phyloP scores from a whole-genome alignment of 208 protist species.

The Wallacemonas collosoma region DNA sequence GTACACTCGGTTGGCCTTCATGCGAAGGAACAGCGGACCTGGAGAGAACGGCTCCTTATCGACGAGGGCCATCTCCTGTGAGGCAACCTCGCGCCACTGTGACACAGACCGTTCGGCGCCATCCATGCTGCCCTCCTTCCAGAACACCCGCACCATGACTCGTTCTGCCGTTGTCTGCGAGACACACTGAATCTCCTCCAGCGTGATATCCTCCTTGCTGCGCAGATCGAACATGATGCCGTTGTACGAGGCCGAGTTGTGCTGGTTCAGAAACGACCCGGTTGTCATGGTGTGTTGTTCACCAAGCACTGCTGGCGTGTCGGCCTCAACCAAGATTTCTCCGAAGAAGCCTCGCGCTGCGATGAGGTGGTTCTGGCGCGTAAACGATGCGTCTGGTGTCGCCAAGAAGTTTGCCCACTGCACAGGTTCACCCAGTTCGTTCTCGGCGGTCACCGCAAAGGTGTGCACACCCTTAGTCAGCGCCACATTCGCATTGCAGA shows the following conservation, averaged over 20 bases:
- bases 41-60: constrained; percentile 83
- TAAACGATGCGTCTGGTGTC: constrained; percentile 33
- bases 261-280: constrained; percentile 68
- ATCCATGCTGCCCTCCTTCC: constrained; percentile 88
- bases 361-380: constrained; percentile 47
- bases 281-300: constrained; percentile 73
- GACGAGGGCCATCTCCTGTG: constrained; percentile 61
- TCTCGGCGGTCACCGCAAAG: constrained; percentile 36
- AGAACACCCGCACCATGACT: constrained; percentile 84
- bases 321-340: constrained; percentile 46
- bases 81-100: constrained; percentile 73
- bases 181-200: constrained; percentile 90
- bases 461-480: constrained; percentile 38
- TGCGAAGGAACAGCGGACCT: constrained; percentile 61
- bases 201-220: constrained; percentile 75
- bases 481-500: constrained; percentile 25
- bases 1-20: constrained; percentile 80
- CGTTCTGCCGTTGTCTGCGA: constrained; percentile 78
- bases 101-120: constrained; percentile 62
- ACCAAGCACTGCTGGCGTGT: constrained; percentile 41
- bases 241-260: constrained; percentile 87
- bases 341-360: constrained; percentile 54
- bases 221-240: constrained; percentile 93
- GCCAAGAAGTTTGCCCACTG: constrained; percentile 20
- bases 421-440: constrained; percentile 32